Conservation (phyloP, 2,329 filamentous ascomycete species). For the Venturia carpophila region DNA sequence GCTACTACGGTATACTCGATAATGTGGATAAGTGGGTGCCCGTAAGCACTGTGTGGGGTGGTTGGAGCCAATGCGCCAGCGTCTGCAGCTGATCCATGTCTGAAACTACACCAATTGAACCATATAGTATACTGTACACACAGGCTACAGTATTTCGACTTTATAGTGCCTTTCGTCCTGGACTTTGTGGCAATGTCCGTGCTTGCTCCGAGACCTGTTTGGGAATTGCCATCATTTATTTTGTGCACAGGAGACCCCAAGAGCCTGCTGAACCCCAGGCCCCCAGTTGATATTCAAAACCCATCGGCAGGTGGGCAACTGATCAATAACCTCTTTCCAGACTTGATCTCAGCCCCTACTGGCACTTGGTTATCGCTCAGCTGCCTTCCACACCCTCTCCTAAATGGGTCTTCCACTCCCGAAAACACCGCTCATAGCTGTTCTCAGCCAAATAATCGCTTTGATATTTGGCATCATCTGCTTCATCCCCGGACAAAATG, state of each 20-base stretch:
- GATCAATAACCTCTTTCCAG: no score
- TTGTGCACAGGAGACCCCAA: not conserved
- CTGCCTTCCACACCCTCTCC: not conserved
- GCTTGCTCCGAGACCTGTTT: not conserved
- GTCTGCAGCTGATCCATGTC: not conserved
- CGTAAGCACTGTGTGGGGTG: not conserved
- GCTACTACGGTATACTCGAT: not conserved
- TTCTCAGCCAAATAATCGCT: not conserved
- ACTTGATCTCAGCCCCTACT: not conserved
- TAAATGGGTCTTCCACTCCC: conserved; percentile 11
- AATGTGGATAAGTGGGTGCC: not conserved
- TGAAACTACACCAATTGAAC: not conserved
- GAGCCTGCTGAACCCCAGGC: not conserved
- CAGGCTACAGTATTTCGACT: not conserved
- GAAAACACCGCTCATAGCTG: conserved; percentile 8
- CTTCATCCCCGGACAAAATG: conserved; percentile 10
- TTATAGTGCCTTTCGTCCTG: not conserved
- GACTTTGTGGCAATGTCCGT: not conserved
- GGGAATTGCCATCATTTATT: not conserved
- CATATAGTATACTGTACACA: no score
- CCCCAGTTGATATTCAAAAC: not conserved
- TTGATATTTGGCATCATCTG: conserved; percentile 7
- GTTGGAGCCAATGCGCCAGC: no score
- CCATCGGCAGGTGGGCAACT: not conserved
- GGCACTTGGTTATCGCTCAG: not conserved